Percentiles rank a stretch among this genome's conserved stretches.
These are phyloP conservation scores for Candida silvatica DNA, from an alignment of 805 yeast species.

Conservation along the genomic window DNA sequence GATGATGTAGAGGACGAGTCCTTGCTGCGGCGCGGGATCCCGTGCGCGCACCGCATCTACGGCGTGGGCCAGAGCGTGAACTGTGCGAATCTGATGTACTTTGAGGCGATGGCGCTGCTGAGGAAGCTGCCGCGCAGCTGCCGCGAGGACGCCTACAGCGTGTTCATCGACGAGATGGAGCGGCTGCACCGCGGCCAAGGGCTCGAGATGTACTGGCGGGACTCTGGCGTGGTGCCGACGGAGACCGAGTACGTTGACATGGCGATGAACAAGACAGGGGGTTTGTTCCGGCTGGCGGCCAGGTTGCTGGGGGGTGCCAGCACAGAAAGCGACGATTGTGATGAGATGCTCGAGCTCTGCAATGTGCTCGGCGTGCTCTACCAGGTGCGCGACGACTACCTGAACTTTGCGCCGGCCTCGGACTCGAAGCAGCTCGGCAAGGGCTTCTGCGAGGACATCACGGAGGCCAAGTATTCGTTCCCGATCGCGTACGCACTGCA, in stretches of 20 bases:
- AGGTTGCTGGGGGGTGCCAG: conserved; percentile 40
- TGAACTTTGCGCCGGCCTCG: conserved; percentile 62
- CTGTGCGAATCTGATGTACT: conserved; percentile 76
- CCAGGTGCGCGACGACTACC: conserved; percentile 79
- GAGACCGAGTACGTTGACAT: conserved; percentile 61
- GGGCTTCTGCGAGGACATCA: conserved; percentile 76
- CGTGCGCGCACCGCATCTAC: conserved; percentile 68
- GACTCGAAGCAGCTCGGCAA: conserved; percentile 41
- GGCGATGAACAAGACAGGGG: conserved; percentile 89
- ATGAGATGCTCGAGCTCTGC: conserved; percentile 47
- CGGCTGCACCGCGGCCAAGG: conserved; percentile 89
- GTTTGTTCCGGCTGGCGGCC: conserved; percentile 70
- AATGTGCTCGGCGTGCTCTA: conserved; percentile 74
- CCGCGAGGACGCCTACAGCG: conserved; percentile 26
- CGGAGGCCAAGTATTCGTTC: conserved; percentile 84
- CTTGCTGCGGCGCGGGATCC: conserved; percentile 61
- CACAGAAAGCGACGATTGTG: conserved; percentile 6
- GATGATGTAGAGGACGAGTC: conserved; percentile 90
- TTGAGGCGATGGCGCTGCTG: conserved; percentile 49
- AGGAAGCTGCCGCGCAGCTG: no score
- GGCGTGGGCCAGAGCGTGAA: conserved; percentile 80
- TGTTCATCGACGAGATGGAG: conserved; percentile 65
- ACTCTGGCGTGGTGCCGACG: conserved; percentile 45
- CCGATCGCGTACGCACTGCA: conserved; percentile 62
- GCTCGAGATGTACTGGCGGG: conserved; percentile 84